phyloP scores from a whole-genome alignment of 2,329 filamentous ascomycete genomes.

The Beauveria bassiana region DNA sequence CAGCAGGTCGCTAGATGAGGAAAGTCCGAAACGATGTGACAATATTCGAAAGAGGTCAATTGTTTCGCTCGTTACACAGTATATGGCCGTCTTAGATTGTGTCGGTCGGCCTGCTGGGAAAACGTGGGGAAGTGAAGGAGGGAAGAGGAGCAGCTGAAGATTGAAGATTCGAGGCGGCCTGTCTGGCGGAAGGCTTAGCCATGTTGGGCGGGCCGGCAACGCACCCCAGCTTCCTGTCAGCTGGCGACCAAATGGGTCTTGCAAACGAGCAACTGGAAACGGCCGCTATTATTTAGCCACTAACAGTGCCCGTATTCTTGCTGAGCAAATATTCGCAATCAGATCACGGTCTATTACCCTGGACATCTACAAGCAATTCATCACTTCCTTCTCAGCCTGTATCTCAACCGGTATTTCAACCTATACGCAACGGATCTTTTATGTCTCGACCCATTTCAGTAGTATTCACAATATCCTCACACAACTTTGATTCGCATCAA shows the following conservation, averaged over 20 bases:
- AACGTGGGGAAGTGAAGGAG: constrained; percentile 11
- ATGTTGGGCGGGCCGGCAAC: neutral
- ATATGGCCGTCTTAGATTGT: neutral
- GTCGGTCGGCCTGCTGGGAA: constrained; percentile 6
- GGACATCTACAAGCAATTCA: neutral
- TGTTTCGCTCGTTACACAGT: neutral
- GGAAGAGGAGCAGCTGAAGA: constrained; percentile 6
- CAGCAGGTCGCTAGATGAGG: neutral
- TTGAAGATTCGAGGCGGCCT: neutral
- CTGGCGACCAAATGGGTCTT: neutral
- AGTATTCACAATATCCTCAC: no score
- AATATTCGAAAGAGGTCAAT: neutral
- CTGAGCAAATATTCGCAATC: neutral
- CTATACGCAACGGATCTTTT: neutral
- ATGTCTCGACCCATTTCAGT: no score
- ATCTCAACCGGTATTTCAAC: no score
- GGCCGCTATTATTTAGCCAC: neutral
- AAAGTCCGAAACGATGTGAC: neutral
- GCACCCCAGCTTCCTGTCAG: neutral
- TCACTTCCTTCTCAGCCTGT: no score
- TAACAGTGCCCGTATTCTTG: neutral
- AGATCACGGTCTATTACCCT: neutral
- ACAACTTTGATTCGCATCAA: no score
- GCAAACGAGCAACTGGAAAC: neutral
- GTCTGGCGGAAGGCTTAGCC: no score